Base-by-base conservation (phyloP, 139 green algal genomes). In the Astrephomene gubernaculifera region DNA sequence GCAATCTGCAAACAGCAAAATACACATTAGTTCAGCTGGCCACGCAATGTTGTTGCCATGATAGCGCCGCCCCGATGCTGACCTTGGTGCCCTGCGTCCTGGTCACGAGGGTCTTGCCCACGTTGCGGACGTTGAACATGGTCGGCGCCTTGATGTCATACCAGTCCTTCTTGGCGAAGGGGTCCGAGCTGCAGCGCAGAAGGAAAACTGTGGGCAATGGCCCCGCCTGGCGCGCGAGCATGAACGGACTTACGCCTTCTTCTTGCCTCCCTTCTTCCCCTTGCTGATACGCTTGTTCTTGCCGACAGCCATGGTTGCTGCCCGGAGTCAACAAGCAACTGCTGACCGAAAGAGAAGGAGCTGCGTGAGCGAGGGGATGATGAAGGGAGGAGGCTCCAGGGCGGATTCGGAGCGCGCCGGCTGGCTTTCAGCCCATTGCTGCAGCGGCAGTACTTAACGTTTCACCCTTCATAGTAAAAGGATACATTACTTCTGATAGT, bases 121-220 rank as follows among this genome's bases (percentile, higher is more conserved):
- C 90, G 72, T 96, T 96, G 82, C 96, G 93, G 64, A 93, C 83
- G 57, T 86, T 92, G 95, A 99, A 99, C 89, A 97, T 96, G 88
- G 91, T 96, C 68, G 98, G 98, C 17, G 98, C 98, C 95, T 99
- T 99, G 90, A 99, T 95, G 87, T 99, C 96, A 96, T 99, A 99
- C 97, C 98, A 99, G 92, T 99, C 97, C 96, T 99, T 99, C 95
- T 99, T 99, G 65, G 93, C 89, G 94, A 99, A 99, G 74, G 98
- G 97, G 90, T 99, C 98, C 31, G 95, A 89, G 71, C 96, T 99
- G 95, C 83, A 35, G 65, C 17, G 44, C 0, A 75, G 39, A 4
- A 33, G 29, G 31, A 31, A 10, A 57, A 44, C 41, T 5, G 29
- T 5, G 31, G 38, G 83, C 25, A 31, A 27, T 33, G 71, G n/a